phyloP scores from a whole-genome alignment of 306 rosid genomes.

The Hylodesmum podocarpum region DNA sequence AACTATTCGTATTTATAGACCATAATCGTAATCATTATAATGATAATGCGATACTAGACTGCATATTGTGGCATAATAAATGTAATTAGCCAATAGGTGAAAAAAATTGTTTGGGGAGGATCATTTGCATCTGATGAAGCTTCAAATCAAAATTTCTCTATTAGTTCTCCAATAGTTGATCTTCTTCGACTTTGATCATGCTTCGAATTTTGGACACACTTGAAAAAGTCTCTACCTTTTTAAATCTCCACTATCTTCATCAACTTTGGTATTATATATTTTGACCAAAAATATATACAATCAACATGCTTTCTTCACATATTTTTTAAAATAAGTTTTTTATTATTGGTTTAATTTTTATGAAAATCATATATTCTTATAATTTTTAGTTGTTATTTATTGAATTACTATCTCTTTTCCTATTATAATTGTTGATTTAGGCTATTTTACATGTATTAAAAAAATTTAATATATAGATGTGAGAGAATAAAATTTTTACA shows the following conservation, averaged over 20 bases:
- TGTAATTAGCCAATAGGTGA: neutral
- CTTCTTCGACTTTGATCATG: neutral
- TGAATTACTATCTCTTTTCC: too few relatives aligned
- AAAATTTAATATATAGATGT: too few relatives aligned
- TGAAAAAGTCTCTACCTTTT: neutral
- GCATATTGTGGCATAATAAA: neutral
- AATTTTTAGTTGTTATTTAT: too few relatives aligned
- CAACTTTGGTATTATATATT: too few relatives aligned
- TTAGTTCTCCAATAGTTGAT: neutral
- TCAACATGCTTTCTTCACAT: too few relatives aligned
- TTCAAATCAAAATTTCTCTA: neutral
- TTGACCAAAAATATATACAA: too few relatives aligned
- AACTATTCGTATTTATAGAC: constrained; percentile 20
- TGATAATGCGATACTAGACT: neutral
- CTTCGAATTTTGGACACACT: neutral
- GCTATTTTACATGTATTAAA: too few relatives aligned
- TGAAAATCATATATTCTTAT: too few relatives aligned
- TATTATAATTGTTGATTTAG: too few relatives aligned
- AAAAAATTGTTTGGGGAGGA: neutral
- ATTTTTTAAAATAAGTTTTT: too few relatives aligned
- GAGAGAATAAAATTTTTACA: too few relatives aligned
- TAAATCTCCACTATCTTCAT: constrained; percentile 10
- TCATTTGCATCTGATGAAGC: neutral
- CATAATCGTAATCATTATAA: neutral
- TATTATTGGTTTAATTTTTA: too few relatives aligned